phyloP scores from a whole-genome alignment of 1,284 basidiomycete genomes.

The Mrakiaceae sp. region DNA sequence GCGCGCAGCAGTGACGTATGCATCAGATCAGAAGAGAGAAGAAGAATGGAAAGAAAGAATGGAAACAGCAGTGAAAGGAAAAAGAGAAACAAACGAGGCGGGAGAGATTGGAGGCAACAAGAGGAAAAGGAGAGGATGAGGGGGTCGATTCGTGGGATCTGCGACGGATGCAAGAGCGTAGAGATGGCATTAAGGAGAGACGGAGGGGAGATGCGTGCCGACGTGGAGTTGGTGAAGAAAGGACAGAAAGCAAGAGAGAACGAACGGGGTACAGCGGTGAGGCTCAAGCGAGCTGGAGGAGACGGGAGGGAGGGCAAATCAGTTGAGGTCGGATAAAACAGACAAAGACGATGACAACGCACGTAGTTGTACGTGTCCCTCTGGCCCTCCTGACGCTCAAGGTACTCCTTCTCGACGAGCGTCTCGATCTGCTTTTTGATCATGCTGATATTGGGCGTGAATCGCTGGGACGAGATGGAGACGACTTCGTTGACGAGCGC shows the following conservation, averaged over 20 bases:
- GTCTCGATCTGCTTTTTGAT: conserved; percentile 92
- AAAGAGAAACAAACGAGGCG: background rate
- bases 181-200: no score
- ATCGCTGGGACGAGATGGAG: conserved; percentile 75
- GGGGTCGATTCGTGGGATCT: no score
- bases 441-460: conserved; percentile 79
- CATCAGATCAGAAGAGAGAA: no score
- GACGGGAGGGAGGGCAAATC: background rate
- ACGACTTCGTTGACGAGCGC: conserved; percentile 87
- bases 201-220: no score
- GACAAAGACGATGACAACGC: background rate
- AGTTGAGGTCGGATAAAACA: background rate
- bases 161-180: no score
- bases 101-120: background rate
- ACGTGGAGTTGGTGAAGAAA: no score
- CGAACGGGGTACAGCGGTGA: no score
- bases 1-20: no score
- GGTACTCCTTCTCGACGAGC: conserved; percentile 93
- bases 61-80: no score
- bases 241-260: no score
- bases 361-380: conserved; percentile 35
- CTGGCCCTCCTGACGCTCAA: conserved; percentile 72
- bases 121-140: background rate
- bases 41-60: no score
- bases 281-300: background rate